These are phyloP conservation scores for Lactuca saligna DNA, from an alignment of 129 eudicot genomes.

Conservation along the genomic window DNA sequence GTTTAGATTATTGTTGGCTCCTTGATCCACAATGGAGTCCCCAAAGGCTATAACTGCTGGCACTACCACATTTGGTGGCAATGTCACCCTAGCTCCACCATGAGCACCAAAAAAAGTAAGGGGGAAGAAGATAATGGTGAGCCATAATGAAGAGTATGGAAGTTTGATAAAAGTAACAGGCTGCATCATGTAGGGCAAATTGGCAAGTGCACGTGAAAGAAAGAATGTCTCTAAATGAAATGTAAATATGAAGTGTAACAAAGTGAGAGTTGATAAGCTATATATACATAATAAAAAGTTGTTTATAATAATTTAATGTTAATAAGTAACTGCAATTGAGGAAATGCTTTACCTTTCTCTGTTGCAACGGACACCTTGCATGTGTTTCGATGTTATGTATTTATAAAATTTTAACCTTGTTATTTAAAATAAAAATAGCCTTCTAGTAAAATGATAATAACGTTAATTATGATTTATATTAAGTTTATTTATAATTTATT, in stretches of 20 bases:
- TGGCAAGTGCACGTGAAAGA: neutral
- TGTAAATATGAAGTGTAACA: neutral
- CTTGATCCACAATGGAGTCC: slow-evolving; percentile 60
- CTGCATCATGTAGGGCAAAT: neutral
- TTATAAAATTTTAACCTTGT: too few relatives aligned
- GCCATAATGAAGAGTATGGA: neutral
- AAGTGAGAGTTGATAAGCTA: neutral
- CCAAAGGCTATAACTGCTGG: slow-evolving; percentile 59
- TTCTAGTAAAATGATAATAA: too few relatives aligned
- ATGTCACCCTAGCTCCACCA: slow-evolving; percentile 10
- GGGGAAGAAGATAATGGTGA: slow-evolving; percentile 1
- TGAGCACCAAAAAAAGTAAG: slow-evolving; percentile 2
- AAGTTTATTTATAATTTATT: too few relatives aligned
- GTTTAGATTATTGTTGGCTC: slow-evolving; percentile 47
- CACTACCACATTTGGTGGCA: slow-evolving; percentile 33
- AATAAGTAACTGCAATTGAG: too few relatives aligned
- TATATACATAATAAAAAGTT: neutral
- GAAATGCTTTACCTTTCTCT: too few relatives aligned
- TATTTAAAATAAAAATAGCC: too few relatives aligned
- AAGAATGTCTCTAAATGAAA: neutral
- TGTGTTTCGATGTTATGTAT: too few relatives aligned
- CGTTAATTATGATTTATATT: too few relatives aligned
- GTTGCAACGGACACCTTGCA: too few relatives aligned
- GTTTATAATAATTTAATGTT: too few relatives aligned
- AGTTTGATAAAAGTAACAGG: neutral